A percentile compares a stretch with the other conserved stretches of the same genome.
phyloP scores from a whole-genome alignment of 495 filamentous ascomycete species.

The Lindgomyces ingoldianus region DNA sequence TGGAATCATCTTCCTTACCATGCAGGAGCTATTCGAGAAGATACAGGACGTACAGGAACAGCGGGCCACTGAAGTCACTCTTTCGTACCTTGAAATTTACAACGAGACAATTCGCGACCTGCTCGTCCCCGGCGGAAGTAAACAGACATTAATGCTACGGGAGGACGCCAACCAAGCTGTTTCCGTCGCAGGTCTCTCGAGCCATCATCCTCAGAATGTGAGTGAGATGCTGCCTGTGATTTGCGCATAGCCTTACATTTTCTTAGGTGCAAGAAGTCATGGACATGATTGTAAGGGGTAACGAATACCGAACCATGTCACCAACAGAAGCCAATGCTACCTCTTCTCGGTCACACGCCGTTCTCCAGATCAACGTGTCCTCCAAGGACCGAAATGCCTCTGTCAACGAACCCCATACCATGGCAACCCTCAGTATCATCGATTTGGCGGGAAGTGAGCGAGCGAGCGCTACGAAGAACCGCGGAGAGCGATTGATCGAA shows the following conservation, averaged over 20 bases:
- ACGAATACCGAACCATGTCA: conserved; percentile 92
- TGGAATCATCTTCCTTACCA: conserved; percentile 97
- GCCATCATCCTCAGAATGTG: conserved; percentile 83
- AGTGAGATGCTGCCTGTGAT: not conserved
- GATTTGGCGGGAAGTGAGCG: conserved; percentile 95
- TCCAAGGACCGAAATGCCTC: conserved; percentile 92
- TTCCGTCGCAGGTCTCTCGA: conserved; percentile 87
- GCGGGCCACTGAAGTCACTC: conserved; percentile 84
- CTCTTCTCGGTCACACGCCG: conserved; percentile 96
- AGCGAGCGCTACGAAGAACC: conserved; percentile 94
- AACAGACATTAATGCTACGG: conserved; percentile 85
- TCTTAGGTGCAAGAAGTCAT: conserved; percentile 75
- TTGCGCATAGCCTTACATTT: conserved; percentile 11
- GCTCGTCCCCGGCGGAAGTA: conserved; percentile 81
- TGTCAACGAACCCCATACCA: conserved; percentile 91
- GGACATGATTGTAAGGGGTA: conserved; percentile 97
- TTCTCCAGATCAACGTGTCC: conserved; percentile 94
- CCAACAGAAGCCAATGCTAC: conserved; percentile 98
- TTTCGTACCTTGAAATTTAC: conserved; percentile 98
- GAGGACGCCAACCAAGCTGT: conserved; percentile 95
- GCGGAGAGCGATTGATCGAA: conserved; percentile 87
- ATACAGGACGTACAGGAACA: conserved; percentile 83
- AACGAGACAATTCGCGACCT: conserved; percentile 98
- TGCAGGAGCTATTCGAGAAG: conserved; percentile 96
- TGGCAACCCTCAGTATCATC: conserved; percentile 98